phyloP scores from a whole-genome alignment of 495 filamentous ascomycete genomes.

The Aspergillus baeticus region DNA sequence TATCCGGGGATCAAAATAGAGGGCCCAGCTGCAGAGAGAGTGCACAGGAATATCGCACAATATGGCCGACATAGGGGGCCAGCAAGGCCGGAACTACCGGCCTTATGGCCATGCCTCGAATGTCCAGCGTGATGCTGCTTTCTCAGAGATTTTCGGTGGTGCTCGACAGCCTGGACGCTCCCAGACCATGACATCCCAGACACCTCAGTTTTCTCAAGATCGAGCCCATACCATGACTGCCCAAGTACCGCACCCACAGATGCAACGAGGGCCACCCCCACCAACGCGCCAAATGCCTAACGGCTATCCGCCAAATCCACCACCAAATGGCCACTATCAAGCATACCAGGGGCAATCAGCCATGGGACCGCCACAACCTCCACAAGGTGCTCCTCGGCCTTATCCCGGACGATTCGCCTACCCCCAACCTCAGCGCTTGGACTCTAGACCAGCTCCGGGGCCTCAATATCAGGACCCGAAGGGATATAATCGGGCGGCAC shows the following conservation, averaged over 20 bases:
- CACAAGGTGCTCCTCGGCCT: slow-evolving; percentile 65
- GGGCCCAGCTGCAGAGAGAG: neutral
- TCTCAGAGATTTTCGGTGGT: slow-evolving; percentile 92
- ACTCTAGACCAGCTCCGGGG: slow-evolving; percentile 63
- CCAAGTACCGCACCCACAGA: slow-evolving; percentile 49
- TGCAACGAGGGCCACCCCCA: slow-evolving; percentile 48
- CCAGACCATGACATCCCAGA: slow-evolving; percentile 78
- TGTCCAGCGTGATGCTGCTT: slow-evolving; percentile 88
- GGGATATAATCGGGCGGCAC: slow-evolving; percentile 43
- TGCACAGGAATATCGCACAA: slow-evolving; percentile 10
- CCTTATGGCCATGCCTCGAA: slow-evolving; percentile 68
- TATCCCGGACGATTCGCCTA: slow-evolving; percentile 60
- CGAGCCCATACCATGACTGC: slow-evolving; percentile 88
- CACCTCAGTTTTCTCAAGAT: slow-evolving; percentile 55
- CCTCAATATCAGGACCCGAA: slow-evolving; percentile 53
- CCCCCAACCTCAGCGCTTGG: slow-evolving; percentile 65
- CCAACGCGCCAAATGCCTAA: slow-evolving; percentile 60
- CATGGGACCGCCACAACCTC: slow-evolving; percentile 50
- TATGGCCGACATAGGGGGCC: slow-evolving; percentile 82
- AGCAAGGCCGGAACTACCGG: slow-evolving; percentile 69
- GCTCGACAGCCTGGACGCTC: slow-evolving; percentile 83
- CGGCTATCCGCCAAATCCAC: slow-evolving; percentile 42
- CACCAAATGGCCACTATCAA: slow-evolving; percentile 45
- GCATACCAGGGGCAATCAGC: slow-evolving; percentile 48
- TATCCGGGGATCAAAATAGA: slow-evolving; percentile 1